Evolutionary conservation across 2,329 filamentous ascomycete species (phyloP).

Genomic region (Fusarium sp.): DNA sequence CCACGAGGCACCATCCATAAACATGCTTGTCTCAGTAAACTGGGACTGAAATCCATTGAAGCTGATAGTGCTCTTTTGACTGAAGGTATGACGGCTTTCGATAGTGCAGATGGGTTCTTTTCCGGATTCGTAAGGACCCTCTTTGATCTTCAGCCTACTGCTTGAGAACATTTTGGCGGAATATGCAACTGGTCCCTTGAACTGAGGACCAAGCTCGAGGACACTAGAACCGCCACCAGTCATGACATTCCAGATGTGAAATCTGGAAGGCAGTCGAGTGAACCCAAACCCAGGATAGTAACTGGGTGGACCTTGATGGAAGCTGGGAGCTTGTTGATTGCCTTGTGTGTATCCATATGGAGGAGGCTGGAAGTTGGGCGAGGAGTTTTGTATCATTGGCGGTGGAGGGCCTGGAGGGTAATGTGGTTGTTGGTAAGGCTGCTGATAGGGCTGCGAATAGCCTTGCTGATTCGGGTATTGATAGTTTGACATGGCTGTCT

Average conservation of each 20-base stretch:
- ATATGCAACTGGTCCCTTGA: not conserved
- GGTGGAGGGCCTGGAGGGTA: not conserved
- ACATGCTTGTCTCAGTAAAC: conserved; percentile 2
- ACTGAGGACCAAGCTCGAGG: not conserved
- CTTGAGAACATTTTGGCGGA: conserved; percentile 16
- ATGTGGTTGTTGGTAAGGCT: not conserved
- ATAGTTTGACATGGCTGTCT: not conserved
- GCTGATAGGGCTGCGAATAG: not conserved
- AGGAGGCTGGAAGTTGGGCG: rapidly evolving
- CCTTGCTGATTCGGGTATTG: not conserved
- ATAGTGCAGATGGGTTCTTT: not conserved
- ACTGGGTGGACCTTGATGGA: not conserved
- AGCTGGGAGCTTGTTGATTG: not conserved
- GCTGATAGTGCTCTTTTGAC: not conserved
- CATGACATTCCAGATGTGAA: conserved; percentile 10
- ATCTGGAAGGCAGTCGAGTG: not conserved
- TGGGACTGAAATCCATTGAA: not conserved
- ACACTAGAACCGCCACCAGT: not conserved
- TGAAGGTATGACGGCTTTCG: not conserved
- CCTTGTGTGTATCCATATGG: not conserved
- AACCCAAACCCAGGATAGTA: conserved; percentile 1
- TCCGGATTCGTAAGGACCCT: conserved; percentile 1
- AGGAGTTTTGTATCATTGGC: too few species aligned
- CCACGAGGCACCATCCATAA: conserved; percentile 1
- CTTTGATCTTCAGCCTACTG: conserved; percentile 7